Evolutionary conservation across 352 stramenopile genomes (phyloP), one percentile per base, ranked within the genome.

Genomic region (Globisporangium perplexum): DNA sequence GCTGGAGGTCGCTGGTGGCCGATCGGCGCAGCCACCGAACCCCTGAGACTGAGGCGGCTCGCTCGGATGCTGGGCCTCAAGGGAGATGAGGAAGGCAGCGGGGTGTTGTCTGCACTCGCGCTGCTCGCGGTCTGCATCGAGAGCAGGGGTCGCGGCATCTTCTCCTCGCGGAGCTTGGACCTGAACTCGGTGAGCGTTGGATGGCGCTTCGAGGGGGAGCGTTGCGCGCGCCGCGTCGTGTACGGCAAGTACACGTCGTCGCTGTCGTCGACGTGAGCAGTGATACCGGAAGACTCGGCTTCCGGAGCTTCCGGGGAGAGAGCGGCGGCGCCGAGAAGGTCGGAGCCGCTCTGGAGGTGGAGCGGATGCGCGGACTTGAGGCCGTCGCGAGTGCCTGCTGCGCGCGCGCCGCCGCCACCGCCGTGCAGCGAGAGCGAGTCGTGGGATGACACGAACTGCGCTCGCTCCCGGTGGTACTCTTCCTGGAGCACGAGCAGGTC

Each of bases 211-310:
- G 72, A 67, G 0, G 72, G 80, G 1, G 38, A 65, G 11, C 68
- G 57, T 42, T 89, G 73, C 23, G 67, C 61, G 23, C 68, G 59
- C 23, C 80, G 71, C 3, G 75, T 84, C 44, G 80, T 91, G 63
- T 91, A 91, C 10, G 77, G 72, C 43, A 91, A 49, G 44, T 91
- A 89, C 51, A 71, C 7, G 20, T 58, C 45, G 17, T 48, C 50
- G 11, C 57, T n/a, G 11, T 57, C 49, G 12, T 33, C 22, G 18
- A 4, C 12, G 36, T 12, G 7, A 47, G 10, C 8, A 18, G 7
- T n/a, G n/a, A n/a, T 15, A 38, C 14, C 31, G 51, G 28, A 5
- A 53, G 4, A 15, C 48, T 53, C 48, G 14, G 41, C 45, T 12
- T 60, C 53, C n/a, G n/a, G n/a, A 53, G 26, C 8, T 30, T 31